These are phyloP conservation scores for Beauveria caledonica DNA, from an alignment of 2,329 filamentous ascomycete species.

Conservation along the genomic window DNA sequence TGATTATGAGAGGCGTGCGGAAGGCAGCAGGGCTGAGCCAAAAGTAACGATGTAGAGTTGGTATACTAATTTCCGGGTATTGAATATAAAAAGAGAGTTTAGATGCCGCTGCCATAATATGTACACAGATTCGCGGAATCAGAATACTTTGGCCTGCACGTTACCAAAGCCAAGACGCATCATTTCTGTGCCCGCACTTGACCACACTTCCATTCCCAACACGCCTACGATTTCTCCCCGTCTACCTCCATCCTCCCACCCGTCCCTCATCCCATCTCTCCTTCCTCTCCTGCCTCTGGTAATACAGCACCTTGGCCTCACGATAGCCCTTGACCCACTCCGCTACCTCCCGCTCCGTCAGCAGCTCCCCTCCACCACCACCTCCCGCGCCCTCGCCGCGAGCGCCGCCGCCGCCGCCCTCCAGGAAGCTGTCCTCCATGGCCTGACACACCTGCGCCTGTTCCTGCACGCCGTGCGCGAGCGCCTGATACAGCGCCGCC, in stretches of 20 bases:
- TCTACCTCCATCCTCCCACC: constrained; percentile 85
- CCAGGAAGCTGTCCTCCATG: constrained; percentile 88
- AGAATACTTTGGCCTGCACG: neutral
- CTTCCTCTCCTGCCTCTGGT: constrained; percentile 76
- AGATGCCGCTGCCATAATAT: neutral
- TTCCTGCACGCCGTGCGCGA: constrained; percentile 70
- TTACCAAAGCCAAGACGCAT: neutral
- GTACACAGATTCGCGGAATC: neutral
- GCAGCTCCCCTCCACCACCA: constrained; percentile 24
- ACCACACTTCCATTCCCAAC: neutral
- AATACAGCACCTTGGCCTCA: constrained; percentile 70
- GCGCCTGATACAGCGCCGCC: constrained; percentile 73
- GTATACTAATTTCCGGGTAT: neutral
- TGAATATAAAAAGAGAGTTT: neutral
- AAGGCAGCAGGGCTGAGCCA: neutral
- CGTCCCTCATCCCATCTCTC: constrained; percentile 93
- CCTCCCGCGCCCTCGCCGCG: constrained; percentile 20
- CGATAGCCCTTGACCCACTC: constrained; percentile 81
- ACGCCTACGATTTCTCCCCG: no score
- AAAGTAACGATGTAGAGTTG: neutral
- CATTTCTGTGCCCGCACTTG: neutral
- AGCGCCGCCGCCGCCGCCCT: constrained; percentile 32
- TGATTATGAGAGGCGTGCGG: neutral
- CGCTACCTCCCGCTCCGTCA: constrained; percentile 70
- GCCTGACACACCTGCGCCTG: constrained; percentile 74